Conservation (phyloP, 2,329 filamentous ascomycete genomes). For the Trichoderma koningii region DNA sequence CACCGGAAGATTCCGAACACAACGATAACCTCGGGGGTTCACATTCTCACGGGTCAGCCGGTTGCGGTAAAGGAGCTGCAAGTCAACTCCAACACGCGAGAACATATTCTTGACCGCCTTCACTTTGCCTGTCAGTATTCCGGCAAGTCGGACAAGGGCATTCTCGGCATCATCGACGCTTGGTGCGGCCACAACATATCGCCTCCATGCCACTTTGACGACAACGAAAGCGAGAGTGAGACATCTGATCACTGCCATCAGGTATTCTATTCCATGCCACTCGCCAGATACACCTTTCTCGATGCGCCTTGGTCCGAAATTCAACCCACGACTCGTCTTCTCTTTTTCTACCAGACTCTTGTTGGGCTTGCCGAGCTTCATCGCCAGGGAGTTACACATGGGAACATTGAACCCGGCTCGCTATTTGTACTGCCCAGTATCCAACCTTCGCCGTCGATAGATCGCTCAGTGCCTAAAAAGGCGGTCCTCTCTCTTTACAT, state of each 20-base stretch:
- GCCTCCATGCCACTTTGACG: not conserved
- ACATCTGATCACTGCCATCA: not conserved
- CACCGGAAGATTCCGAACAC: slow-evolving; percentile 10
- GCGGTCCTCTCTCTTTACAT: slow-evolving; percentile 3
- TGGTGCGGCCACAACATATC: slow-evolving; percentile 1
- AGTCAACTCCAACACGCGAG: not conserved
- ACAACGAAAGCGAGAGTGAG: not conserved
- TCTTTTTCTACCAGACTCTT: slow-evolving; percentile 9
- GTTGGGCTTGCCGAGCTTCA: not conserved
- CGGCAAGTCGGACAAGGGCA: not conserved
- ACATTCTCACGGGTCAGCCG: slow-evolving; percentile 6
- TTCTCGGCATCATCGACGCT: slow-evolving; percentile 3
- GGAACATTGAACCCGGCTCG: not conserved
- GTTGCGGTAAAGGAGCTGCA: slow-evolving; percentile 6
- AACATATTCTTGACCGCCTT: not conserved
- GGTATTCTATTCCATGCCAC: slow-evolving; percentile 4
- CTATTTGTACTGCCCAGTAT: not conserved
- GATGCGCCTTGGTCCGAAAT: slow-evolving; percentile 1
- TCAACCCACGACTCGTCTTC: not conserved
- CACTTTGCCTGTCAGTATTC: not conserved
- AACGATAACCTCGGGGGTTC: not conserved
- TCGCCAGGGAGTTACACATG: not conserved
- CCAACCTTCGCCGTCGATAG: not conserved
- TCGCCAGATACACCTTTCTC: not conserved
- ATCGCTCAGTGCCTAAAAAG: not conserved